phyloP scores from a whole-genome alignment of 2,329 filamentous ascomycete species.

The Trichoderma aggressivum region DNA sequence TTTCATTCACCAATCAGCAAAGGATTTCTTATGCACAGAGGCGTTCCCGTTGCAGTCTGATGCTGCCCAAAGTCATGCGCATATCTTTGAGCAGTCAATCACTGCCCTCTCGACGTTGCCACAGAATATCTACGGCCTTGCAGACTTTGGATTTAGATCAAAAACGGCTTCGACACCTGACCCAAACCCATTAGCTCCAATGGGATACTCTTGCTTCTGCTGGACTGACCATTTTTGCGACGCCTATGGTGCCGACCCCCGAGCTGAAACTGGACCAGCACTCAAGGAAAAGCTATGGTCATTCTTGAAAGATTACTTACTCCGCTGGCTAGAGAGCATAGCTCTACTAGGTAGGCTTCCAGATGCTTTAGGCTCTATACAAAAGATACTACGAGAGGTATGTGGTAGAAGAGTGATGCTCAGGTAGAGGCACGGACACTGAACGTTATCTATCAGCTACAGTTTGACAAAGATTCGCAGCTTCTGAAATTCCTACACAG shows the following conservation, averaged over 20 bases:
- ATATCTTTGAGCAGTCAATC: conserved; percentile 36
- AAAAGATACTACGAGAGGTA: conserved; percentile 16
- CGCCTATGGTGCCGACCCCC: background rate
- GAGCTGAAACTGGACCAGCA: conserved; percentile 18
- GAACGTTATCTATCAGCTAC: background rate
- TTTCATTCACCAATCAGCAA: conserved; percentile 44
- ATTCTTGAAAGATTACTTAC: conserved; percentile 20
- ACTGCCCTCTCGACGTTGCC: conserved; percentile 31
- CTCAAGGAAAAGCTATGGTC: conserved; percentile 22
- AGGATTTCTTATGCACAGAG: conserved; percentile 35
- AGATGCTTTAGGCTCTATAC: conserved; percentile 14
- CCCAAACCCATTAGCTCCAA: conserved; percentile 22
- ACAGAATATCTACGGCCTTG: conserved; percentile 37
- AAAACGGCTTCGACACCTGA: conserved; percentile 17
- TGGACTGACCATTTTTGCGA: conserved; percentile 35
- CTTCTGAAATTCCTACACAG: conserved; percentile 30
- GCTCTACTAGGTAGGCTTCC: conserved; percentile 19
- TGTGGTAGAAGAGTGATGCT: background rate
- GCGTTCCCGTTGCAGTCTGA: conserved; percentile 21
- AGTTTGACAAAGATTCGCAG: background rate
- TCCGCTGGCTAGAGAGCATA: conserved; percentile 23
- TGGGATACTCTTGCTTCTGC: conserved; percentile 29
- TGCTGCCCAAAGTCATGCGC: conserved; percentile 28
- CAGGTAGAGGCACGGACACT: background rate
- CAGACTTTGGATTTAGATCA: conserved; percentile 25